These are phyloP conservation scores for Orobanche coerulescens DNA, from an alignment of 257 asterid genomes.

Conservation along the genomic window DNA sequence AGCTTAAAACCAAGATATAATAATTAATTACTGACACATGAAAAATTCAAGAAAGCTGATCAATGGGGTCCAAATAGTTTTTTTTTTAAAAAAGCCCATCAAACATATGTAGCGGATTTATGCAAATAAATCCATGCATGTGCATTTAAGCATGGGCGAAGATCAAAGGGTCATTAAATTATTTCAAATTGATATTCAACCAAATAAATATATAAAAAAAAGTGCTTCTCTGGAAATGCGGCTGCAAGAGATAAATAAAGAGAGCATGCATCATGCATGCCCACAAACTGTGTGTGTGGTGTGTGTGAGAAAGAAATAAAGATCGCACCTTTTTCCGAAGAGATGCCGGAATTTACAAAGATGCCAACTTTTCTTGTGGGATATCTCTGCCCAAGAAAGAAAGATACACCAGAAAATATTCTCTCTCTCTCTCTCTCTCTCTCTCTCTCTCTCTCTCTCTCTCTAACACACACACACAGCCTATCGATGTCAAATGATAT, in stretches of 20 bases:
- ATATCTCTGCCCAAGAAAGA: background rate
- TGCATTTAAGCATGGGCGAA: background rate
- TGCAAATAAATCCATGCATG: slow-evolving; percentile 21
- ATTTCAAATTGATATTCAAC: slow-evolving; percentile 6
- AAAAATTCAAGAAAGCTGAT: slow-evolving; percentile 14
- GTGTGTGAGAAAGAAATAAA: background rate
- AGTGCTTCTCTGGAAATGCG: slow-evolving; percentile 12
- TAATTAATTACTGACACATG: background rate
- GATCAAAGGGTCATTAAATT: background rate
- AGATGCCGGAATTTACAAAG: background rate
- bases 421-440: background rate
- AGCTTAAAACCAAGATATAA: background rate
- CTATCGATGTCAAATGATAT: background rate
- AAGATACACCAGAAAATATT: background rate
- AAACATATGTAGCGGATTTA: background rate
- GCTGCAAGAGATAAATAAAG: slow-evolving; percentile 20
- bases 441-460: background rate
- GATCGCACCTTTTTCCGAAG: background rate
- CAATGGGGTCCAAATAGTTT: background rate
- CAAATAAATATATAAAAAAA: background rate
- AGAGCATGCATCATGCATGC: background rate
- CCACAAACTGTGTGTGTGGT: background rate
- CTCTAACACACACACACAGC: slow-evolving; percentile 3
- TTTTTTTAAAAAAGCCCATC: background rate
- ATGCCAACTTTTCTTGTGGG: slow-evolving; percentile 9